A percentile compares a stretch with the other conserved stretches of the same genome.
Evolutionary conservation across 2,329 filamentous ascomycete genomes (phyloP).

Genomic region (Colletotrichum sidae): DNA sequence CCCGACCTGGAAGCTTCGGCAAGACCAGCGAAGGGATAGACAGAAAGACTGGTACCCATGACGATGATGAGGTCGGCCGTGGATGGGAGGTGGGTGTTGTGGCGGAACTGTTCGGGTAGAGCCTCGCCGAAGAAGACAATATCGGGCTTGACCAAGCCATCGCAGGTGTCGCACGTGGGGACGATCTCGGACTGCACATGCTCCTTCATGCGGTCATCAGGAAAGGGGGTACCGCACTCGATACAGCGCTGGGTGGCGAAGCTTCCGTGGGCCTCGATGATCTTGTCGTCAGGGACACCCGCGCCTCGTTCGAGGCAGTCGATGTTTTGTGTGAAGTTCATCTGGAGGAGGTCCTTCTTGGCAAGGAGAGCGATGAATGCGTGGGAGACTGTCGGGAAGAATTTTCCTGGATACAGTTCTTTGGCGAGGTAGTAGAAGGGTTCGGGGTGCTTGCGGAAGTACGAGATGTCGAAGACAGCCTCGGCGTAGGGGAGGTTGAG

Average conservation of each 20-base stretch:
- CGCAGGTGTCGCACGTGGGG: conserved; percentile 77
- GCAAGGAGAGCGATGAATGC: conserved; percentile 87
- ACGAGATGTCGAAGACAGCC: conserved; percentile 93
- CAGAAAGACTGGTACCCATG: conserved; percentile 87
- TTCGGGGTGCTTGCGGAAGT: conserved; percentile 84
- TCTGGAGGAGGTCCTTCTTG: conserved; percentile 80
- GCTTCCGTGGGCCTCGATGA: conserved; percentile 95
- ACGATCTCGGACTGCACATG: conserved; percentile 76
- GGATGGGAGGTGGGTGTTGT: conserved; percentile 58
- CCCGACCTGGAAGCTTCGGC: conserved; percentile 71
- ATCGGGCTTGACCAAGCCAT: conserved; percentile 89
- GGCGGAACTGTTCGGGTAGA: conserved; percentile 56
- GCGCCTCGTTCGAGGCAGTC: conserved; percentile 92
- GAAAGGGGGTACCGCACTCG: conserved; percentile 81
- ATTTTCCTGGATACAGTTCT: conserved; percentile 92
- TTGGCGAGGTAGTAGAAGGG: conserved; percentile 94
- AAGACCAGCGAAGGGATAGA: conserved; percentile 89
- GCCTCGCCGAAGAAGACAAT: conserved; percentile 94
- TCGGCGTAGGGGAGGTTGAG: conserved; percentile 90
- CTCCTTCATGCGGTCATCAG: conserved; percentile 78
- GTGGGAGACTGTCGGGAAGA: conserved; percentile 89
- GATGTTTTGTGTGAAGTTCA: conserved; percentile 97
- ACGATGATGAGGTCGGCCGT: conserved; percentile 83
- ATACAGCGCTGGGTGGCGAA: conserved; percentile 94
- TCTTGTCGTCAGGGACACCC: conserved; percentile 82